A percentile compares a stretch with the other conserved stretches of the same genome.
Evolutionary conservation across 2,329 filamentous ascomycete genomes (phyloP).

Genomic region (Claviceps paspali): DNA sequence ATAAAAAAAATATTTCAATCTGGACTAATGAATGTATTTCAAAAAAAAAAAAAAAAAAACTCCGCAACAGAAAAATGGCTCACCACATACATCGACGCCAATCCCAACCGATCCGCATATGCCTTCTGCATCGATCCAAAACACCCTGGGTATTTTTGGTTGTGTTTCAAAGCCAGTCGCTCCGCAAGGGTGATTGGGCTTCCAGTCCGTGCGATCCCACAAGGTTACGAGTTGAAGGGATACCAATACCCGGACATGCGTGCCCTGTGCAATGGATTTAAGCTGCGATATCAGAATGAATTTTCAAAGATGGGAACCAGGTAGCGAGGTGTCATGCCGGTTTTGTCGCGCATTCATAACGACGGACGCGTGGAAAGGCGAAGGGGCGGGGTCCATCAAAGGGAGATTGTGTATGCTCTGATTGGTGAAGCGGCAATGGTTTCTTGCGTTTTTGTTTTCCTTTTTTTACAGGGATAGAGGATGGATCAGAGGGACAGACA

Average conservation of each 20-base stretch:
- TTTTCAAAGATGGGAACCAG: conserved; percentile 43
- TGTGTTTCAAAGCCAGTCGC: conserved; percentile 89
- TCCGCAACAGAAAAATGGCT: conserved; percentile 68
- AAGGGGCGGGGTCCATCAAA: too few relatives aligned
- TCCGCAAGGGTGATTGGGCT: conserved; percentile 59
- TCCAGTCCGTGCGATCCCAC: conserved; percentile 80
- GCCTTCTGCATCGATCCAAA: conserved; percentile 90
- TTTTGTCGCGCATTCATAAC: too few relatives aligned
- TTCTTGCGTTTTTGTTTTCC: too few relatives aligned
- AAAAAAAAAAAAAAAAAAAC: conserved; percentile 80
- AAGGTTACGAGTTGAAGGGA: conserved; percentile 81
- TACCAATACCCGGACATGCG: conserved; percentile 89
- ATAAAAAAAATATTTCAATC: too few relatives aligned
- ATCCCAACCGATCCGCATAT: conserved; percentile 85
- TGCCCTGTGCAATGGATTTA: conserved; percentile 93
- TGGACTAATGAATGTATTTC: too few relatives aligned
- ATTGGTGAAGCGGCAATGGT: too few relatives aligned
- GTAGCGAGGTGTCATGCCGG: too few relatives aligned
- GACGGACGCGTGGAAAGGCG: too few relatives aligned
- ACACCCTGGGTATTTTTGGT: conserved; percentile 84
- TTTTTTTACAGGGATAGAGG: too few relatives aligned
- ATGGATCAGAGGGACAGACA: too few relatives aligned
- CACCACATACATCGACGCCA: conserved; percentile 88
- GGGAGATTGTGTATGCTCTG: too few relatives aligned
- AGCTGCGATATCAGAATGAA: conserved; percentile 56